These are phyloP conservation scores for Penicillium paneum DNA, from an alignment of 2,329 filamentous ascomycete genomes.

Conservation along the genomic window DNA sequence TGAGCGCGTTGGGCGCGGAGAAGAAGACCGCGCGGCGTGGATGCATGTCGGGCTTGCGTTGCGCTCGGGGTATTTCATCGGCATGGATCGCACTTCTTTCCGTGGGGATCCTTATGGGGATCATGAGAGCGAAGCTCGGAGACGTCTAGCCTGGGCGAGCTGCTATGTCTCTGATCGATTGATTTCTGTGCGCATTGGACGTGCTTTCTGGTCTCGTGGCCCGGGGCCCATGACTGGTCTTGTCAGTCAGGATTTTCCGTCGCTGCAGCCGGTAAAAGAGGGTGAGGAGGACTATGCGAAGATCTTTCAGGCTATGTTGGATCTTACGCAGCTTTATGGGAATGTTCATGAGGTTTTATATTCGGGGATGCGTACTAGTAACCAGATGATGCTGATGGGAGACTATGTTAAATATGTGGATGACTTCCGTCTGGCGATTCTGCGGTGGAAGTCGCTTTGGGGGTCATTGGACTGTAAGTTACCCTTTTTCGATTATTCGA, in stretches of 20 bases:
- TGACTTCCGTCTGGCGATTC: conserved; percentile 66
- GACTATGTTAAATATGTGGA: conserved; percentile 74
- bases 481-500: not conserved
- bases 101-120: conserved; percentile 59
- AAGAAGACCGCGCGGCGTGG: conserved; percentile 72
- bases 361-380: conserved; percentile 66
- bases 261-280: conserved; percentile 56
- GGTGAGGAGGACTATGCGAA: conserved; percentile 65
- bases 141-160: conserved; percentile 65
- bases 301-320: conserved; percentile 68
- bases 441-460: conserved; percentile 69
- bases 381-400: conserved; percentile 66
- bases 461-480: conserved; percentile 60
- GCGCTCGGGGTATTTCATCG: conserved; percentile 67
- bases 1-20: conserved; percentile 64
- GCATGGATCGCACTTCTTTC: conserved; percentile 66
- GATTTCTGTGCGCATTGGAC: conserved; percentile 68
- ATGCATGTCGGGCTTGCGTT: conserved; percentile 72
- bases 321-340: conserved; percentile 68
- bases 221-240: conserved; percentile 65
- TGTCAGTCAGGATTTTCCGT: conserved; percentile 65
- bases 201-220: conserved; percentile 71
- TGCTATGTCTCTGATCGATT: conserved; percentile 66
- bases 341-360: conserved; percentile 73
- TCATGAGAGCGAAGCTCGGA: conserved; percentile 59